Evolutionary conservation across 108 stramenopile species (phyloP).

Genomic region (Cyclotella atomus): DNA sequence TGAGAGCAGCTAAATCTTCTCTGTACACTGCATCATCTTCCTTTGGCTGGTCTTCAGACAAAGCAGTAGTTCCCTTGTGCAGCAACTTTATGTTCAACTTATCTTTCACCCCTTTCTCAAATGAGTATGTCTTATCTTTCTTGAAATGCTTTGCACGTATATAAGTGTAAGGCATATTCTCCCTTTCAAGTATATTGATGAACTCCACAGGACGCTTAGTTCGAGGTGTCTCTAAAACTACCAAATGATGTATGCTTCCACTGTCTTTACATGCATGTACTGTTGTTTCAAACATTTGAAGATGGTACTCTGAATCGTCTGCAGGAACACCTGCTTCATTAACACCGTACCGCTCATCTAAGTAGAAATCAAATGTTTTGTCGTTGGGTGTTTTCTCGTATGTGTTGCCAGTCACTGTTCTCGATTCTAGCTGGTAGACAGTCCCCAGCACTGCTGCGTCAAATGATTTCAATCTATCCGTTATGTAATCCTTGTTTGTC

Average conservation of each 20-base stretch:
- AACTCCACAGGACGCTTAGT: constrained; percentile 49
- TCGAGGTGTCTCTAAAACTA: constrained; percentile 67
- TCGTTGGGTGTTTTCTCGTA: constrained; percentile 80
- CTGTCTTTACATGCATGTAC: constrained; percentile 59
- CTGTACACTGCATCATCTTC: constrained; percentile 42
- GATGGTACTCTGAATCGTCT: constrained; percentile 44
- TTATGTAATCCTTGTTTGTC: constrained; percentile 52
- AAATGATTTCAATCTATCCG: constrained; percentile 51
- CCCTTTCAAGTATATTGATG: constrained; percentile 53
- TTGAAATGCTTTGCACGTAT: constrained; percentile 55
- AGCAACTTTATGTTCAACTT: constrained; percentile 43
- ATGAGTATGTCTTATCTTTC: constrained; percentile 59
- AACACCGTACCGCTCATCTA: constrained; percentile 59
- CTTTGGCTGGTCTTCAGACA: neutral
- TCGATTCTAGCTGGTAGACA: constrained; percentile 53
- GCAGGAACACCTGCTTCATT: constrained; percentile 22
- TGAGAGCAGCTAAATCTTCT: constrained; percentile 81
- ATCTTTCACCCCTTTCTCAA: constrained; percentile 67
- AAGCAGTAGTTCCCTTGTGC: neutral
- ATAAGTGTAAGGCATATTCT: constrained; percentile 66
- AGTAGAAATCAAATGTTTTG: constrained; percentile 78
- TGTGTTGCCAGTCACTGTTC: constrained; percentile 64
- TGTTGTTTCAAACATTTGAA: constrained; percentile 48
- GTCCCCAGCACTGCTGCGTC: constrained; percentile 73
- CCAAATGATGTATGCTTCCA: constrained; percentile 57